Percentiles rank a stretch among this genome's conserved stretches.
Evolutionary conservation across 1,139 yeast genomes (phyloP).

Genomic region (Hyphopichia buzzinii): DNA sequence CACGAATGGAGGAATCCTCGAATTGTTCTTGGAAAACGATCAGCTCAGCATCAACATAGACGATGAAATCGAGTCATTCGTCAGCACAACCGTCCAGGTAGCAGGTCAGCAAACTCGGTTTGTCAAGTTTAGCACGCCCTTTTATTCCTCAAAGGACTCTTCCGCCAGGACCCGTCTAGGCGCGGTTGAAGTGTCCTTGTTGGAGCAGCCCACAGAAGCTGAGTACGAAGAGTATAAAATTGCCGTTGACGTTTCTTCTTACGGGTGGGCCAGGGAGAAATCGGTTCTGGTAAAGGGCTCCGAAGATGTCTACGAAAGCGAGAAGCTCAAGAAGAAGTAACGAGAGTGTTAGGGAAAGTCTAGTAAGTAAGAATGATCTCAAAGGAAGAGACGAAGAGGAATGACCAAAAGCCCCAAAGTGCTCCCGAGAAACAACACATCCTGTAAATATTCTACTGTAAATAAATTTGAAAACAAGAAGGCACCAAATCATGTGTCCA

Average conservation of each 20-base stretch:
- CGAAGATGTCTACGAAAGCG: slow-evolving; percentile 1
- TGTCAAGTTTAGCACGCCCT: slow-evolving; percentile 35
- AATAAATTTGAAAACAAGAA: too few relatives aligned
- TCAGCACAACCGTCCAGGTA: slow-evolving; percentile 13
- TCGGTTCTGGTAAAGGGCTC: neutral
- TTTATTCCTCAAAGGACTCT: slow-evolving; percentile 20
- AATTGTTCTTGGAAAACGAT: slow-evolving; percentile 24
- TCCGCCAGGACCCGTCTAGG: slow-evolving; percentile 27
- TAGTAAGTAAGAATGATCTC: too few relatives aligned
- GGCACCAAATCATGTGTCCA: too few relatives aligned
- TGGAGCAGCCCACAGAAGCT: slow-evolving; percentile 17
- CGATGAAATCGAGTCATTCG: slow-evolving; percentile 30
- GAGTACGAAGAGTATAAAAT: slow-evolving; percentile 19
- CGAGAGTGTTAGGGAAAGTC: slow-evolving; percentile 8
- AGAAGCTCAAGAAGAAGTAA: slow-evolving; percentile 10
- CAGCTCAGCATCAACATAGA: slow-evolving; percentile 26
- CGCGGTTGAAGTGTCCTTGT: slow-evolving; percentile 30
- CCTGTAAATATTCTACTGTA: too few relatives aligned
- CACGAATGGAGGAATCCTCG: slow-evolving; percentile 4
- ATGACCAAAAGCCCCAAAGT: too few relatives aligned
- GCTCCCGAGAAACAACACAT: too few relatives aligned
- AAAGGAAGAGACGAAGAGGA: too few relatives aligned
- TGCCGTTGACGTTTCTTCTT: slow-evolving; percentile 28
- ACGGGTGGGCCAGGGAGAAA: slow-evolving; percentile 4
- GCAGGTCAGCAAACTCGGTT: slow-evolving; percentile 15